Evolutionary conservation across 345 rosid genomes (phyloP).

Genomic region (Brassica incana): DNA sequence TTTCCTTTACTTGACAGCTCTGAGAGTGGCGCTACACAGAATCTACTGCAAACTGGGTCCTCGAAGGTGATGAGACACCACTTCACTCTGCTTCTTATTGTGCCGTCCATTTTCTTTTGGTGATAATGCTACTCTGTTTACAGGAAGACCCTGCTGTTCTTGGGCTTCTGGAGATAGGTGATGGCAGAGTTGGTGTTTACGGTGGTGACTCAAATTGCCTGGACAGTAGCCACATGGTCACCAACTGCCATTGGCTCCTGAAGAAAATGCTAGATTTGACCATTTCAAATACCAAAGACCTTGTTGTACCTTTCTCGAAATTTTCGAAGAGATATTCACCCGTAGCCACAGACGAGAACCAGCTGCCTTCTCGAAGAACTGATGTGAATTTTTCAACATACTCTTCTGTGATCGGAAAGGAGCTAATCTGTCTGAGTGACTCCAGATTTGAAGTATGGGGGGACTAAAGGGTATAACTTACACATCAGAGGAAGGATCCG

Average conservation of each 20-base stretch:
- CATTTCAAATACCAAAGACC: slow-evolving; percentile 62
- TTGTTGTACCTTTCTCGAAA: slow-evolving; percentile 64
- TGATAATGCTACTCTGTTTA: slow-evolving; percentile 9
- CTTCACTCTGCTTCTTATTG: not conserved
- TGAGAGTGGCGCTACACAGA: slow-evolving; percentile 95
- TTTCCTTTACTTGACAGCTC: slow-evolving; percentile 87
- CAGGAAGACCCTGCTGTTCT: slow-evolving; percentile 90
- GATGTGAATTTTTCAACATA: slow-evolving; percentile 81
- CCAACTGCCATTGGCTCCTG: slow-evolving; percentile 91
- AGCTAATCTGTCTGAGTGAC: slow-evolving; percentile 70
- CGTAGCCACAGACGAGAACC: slow-evolving; percentile 59
- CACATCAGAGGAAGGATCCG: slow-evolving; percentile 72
- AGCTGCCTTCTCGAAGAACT: slow-evolving; percentile 79
- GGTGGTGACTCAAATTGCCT: slow-evolving; percentile 97
- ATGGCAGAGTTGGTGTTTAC: slow-evolving; percentile 83
- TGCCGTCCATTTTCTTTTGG: not conserved
- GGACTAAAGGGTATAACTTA: slow-evolving; percentile 75
- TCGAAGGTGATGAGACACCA: slow-evolving; percentile 9
- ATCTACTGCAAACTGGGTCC: slow-evolving; percentile 61
- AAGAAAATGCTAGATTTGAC: slow-evolving; percentile 83
- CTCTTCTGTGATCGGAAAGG: slow-evolving; percentile 78
- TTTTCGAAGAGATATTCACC: slow-evolving; percentile 54
- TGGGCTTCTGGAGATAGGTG: slow-evolving; percentile 71
- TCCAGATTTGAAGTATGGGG: slow-evolving; percentile 97
- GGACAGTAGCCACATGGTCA: slow-evolving; percentile 98